Conservation (phyloP, 495 filamentous ascomycete species). For the Neurospora sp. region DNA sequence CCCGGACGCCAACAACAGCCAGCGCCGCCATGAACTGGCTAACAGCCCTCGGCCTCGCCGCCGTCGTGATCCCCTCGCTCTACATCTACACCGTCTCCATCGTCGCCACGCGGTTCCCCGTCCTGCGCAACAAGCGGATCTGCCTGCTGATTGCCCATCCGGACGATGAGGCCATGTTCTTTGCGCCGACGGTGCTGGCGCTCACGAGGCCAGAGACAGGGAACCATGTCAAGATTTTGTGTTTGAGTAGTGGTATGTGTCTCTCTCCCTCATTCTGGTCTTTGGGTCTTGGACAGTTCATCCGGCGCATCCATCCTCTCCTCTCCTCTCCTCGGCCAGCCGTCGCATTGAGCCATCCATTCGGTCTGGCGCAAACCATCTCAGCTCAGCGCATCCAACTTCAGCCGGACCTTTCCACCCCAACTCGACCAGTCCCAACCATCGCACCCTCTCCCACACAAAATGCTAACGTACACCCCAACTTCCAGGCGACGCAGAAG, state of each 20-base stretch:
- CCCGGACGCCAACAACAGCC: neutral
- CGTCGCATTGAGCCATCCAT: too few relatives aligned
- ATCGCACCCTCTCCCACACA: neutral
- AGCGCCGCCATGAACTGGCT: constrained; percentile 17
- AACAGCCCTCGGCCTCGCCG: constrained; percentile 30
- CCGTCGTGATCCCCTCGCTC: constrained; percentile 50
- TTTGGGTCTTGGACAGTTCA: too few relatives aligned
- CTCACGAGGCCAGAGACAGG: constrained; percentile 62
- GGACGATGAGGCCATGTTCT: constrained; percentile 99
- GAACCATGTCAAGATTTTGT: constrained; percentile 89
- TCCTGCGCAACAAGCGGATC: constrained; percentile 66
- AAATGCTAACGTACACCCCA: neutral
- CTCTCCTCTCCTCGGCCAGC: too few relatives aligned
- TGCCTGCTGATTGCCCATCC: constrained; percentile 91
- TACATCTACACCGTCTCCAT: constrained; percentile 50
- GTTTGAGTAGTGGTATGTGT: constrained; percentile 71
- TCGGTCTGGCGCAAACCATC: too few relatives aligned
- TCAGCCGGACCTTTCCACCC: too few relatives aligned
- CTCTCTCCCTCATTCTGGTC: neutral
- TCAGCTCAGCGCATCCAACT: too few relatives aligned
- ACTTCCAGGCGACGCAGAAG: constrained; percentile 64
- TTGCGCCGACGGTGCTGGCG: constrained; percentile 75
- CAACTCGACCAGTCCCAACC: too few relatives aligned
- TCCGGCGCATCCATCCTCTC: too few relatives aligned
- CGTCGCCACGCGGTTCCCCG: constrained; percentile 50